Conservation (phyloP, 345 rosid genomes). For the Acer yangbiense region DNA sequence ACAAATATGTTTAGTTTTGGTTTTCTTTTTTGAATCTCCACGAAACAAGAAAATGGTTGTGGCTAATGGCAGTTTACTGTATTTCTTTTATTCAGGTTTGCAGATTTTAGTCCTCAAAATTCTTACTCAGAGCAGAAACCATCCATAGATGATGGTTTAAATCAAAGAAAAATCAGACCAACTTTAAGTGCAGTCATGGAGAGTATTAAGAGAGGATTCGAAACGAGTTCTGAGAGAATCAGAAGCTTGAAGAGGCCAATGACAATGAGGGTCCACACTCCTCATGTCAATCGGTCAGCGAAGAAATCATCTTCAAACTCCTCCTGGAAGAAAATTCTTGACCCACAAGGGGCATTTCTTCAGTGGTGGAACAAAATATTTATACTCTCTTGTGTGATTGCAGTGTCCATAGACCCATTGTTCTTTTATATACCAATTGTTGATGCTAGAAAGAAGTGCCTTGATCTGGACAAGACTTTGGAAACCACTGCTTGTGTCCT, state of each 20-base stretch:
- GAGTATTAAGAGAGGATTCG: constrained; percentile 36
- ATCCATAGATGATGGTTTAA: constrained; percentile 20
- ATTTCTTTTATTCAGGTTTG: constrained; percentile 39
- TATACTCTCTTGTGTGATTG: constrained; percentile 54
- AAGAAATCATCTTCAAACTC: constrained; percentile 16
- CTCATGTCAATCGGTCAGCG: constrained; percentile 9
- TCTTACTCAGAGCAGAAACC: constrained; percentile 26
- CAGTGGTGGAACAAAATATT: constrained; percentile 69
- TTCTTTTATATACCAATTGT: constrained; percentile 77
- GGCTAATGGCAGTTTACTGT: not conserved
- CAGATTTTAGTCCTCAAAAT: constrained; percentile 40
- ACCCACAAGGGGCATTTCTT: constrained; percentile 67
- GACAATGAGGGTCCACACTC: constrained; percentile 26
- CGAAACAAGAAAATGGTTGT: not conserved
- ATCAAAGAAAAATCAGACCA: constrained; percentile 26
- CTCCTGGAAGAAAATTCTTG: constrained; percentile 39
- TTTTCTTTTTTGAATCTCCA: too few relatives aligned
- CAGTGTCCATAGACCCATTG: constrained; percentile 70
- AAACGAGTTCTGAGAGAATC: constrained; percentile 50
- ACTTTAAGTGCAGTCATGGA: constrained; percentile 33
- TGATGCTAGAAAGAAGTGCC: constrained; percentile 39
- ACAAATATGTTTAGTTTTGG: not conserved
- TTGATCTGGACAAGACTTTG: constrained; percentile 47
- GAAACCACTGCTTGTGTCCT: constrained; percentile 50
- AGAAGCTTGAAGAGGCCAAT: constrained; percentile 45